Base-by-base conservation (phyloP, 73 alveolate genomes). In the Stentor roeselii region DNA sequence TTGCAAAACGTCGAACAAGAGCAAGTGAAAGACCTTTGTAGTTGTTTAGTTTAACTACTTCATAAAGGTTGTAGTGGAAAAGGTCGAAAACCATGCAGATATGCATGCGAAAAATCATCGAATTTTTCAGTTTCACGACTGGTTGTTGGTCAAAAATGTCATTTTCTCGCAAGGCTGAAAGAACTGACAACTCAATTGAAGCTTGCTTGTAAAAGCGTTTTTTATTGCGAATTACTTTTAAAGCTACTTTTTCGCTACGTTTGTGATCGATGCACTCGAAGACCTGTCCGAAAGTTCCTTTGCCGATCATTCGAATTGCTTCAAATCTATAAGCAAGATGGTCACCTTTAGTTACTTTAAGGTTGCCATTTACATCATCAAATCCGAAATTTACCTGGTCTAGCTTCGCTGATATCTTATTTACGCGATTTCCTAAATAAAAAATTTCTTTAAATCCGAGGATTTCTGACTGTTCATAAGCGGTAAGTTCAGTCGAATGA, bases 271-370 rank as follows among this genome's bases (percentile, higher is more conserved):
- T 86, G 11, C 98, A 95, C 87, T 96, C 80, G 0, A 94, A 82
- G 3, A 96, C 99, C 82, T 96, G 95, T 27, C 99, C 99, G 83
- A 95, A 97, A 11, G 97, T 91, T 0, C 99, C 99, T 78, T 91
- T 85, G 2, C 99, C 99, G 14, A 97, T 90, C 50, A 90, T 40
- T 37, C 88, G 88, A 30, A 93, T 59, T 59, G 95, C 88, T 88
- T 97, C 99, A 91, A 94, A 97, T 86, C 98, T 78, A 86, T 94
- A 97, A 78, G 87, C 92, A 39, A 97, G 89, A 84, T 97, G 99
- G 76, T 95, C 98, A n/a, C n/a, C n/a, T n/a, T n/a, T n/a, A n/a
- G n/a, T n/a, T n/a, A n/a, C n/a, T n/a, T n/a, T n/a, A n/a, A n/a
- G n/a, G n/a, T n/a, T n/a, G n/a, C n/a, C n/a, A n/a, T n/a, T n/a